Evolutionary conservation across 352 stramenopile genomes (phyloP).

Genomic region (Globisporangium echinulatum): DNA sequence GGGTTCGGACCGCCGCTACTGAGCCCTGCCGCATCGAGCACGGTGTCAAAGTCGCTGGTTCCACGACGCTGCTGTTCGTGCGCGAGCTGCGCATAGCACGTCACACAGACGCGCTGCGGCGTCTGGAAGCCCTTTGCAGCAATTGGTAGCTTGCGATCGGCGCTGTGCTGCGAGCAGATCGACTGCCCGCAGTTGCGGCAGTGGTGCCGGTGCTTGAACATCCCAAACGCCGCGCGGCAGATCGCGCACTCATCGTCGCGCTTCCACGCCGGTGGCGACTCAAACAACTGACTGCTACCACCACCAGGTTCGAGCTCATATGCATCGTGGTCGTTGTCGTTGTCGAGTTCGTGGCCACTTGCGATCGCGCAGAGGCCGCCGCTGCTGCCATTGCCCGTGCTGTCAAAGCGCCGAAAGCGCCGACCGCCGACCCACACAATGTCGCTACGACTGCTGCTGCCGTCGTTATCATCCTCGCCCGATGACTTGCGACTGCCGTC

Average conservation of each 20-base stretch:
- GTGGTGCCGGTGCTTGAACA: slow-evolving; percentile 85
- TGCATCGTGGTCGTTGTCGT: slow-evolving; percentile 2
- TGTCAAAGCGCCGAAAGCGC: too few relatives aligned
- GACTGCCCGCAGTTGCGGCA: slow-evolving; percentile 81
- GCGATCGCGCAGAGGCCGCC: too few relatives aligned
- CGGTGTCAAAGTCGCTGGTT: slow-evolving; percentile 23
- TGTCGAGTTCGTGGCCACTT: slow-evolving; percentile 7
- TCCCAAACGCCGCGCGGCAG: slow-evolving; percentile 64
- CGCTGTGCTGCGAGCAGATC: slow-evolving; percentile 78
- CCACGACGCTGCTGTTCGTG: slow-evolving; percentile 19
- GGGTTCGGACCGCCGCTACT: slow-evolving; percentile 14
- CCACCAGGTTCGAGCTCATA: background rate
- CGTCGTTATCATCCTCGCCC: slow-evolving; percentile 16
- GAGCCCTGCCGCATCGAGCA: slow-evolving; percentile 20
- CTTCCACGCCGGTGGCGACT: slow-evolving; percentile 65
- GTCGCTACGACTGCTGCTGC: background rate
- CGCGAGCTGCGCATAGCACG: slow-evolving; percentile 65
- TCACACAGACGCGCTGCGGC: slow-evolving; percentile 73
- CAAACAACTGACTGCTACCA: slow-evolving; percentile 16
- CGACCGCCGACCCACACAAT: background rate
- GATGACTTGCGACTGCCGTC: slow-evolving; percentile 16
- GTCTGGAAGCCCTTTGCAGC: slow-evolving; percentile 64
- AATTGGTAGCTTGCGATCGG: slow-evolving; percentile 76
- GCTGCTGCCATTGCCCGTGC: too few relatives aligned
- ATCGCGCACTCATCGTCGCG: slow-evolving; percentile 75